phyloP scores from a whole-genome alignment of 768 basidiomycete species.

The Rhizopogon roseolus region DNA sequence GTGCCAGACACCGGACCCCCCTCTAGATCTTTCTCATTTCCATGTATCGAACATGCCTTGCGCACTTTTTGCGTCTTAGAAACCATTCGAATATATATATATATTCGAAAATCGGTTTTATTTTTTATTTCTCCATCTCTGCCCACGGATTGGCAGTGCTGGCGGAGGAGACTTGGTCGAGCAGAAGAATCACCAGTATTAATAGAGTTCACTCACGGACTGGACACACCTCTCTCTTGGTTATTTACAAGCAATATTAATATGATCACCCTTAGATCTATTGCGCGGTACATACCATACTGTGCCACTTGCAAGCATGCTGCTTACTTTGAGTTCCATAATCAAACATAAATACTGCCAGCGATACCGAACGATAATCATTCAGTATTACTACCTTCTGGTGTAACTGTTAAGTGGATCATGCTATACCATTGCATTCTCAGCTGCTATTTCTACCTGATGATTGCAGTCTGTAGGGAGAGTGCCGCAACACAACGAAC shows the following conservation, averaged over 20 bases:
- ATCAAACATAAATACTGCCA: too few species aligned
- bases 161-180: constrained; percentile 8
- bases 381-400: too few species aligned
- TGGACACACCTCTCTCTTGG: constrained; percentile 5
- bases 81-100: neutral
- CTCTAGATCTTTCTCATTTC: constrained; percentile 1
- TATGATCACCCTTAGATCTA: too few species aligned
- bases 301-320: too few species aligned
- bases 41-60: constrained; percentile 3
- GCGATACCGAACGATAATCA: too few species aligned
- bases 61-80: neutral
- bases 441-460: too few species aligned
- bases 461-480: too few species aligned
- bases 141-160: constrained; percentile 3
- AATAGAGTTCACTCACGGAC: constrained; percentile 8
- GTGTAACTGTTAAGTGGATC: too few species aligned
- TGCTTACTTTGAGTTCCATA: too few species aligned
- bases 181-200: constrained; percentile 4
- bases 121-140: constrained; percentile 1
- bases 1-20: neutral
- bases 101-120: constrained; percentile 3
- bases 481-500: too few species aligned
- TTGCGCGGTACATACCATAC: too few species aligned
- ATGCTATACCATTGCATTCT: too few species aligned
- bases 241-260: neutral